phyloP scores from a whole-genome alignment of 306 rosid species.

The Senna tora region DNA sequence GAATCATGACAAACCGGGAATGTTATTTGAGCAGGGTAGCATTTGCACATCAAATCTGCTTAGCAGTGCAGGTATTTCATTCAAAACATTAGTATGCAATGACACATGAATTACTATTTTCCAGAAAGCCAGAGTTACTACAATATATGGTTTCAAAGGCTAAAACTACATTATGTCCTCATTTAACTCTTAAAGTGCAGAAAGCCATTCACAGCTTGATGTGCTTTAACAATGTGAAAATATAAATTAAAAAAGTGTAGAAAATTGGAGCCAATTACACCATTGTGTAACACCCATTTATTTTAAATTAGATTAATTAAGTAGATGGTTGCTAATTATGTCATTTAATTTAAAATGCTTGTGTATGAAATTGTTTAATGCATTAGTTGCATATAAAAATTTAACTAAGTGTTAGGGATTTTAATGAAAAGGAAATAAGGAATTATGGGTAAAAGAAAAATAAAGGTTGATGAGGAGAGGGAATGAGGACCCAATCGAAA shows the following conservation, averaged over 20 bases:
- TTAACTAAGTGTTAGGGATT: too few species aligned
- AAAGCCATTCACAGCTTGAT: conserved; percentile 16
- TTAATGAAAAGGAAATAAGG: too few species aligned
- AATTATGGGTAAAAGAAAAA: too few species aligned
- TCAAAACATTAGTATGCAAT: background rate
- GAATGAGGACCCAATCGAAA: too few species aligned
- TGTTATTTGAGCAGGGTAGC: background rate
- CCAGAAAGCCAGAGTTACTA: background rate
- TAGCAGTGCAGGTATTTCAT: background rate
- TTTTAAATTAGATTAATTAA: too few species aligned
- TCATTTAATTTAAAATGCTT: too few species aligned
- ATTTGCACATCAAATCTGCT: background rate
- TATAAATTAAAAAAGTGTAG: background rate
- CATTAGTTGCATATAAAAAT: too few species aligned
- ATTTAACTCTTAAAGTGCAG: conserved; percentile 5
- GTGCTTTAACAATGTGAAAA: background rate
- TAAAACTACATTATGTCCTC: background rate
- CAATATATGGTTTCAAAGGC: background rate
- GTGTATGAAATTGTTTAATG: too few species aligned
- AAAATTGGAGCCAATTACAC: too few species aligned
- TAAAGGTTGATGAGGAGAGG: too few species aligned
- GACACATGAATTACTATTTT: background rate
- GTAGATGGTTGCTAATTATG: too few species aligned
- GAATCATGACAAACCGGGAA: background rate
- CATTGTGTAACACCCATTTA: too few species aligned